A percentile compares a stretch with the other conserved stretches of the same genome.
phyloP scores from a whole-genome alignment of 1,284 basidiomycete species.

The Stygiomarasmius scandens region DNA sequence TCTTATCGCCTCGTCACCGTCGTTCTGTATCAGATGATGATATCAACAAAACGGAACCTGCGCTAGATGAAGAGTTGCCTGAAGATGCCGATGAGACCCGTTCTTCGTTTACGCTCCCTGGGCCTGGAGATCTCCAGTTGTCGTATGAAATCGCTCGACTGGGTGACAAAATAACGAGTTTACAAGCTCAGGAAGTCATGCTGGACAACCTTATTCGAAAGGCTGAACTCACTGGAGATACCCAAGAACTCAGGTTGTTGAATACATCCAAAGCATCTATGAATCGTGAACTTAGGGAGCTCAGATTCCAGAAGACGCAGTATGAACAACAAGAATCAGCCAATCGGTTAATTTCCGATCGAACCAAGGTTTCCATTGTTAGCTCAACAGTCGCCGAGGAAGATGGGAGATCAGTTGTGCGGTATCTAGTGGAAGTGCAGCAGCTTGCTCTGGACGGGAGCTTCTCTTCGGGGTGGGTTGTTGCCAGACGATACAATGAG shows the following conservation, averaged over 20 bases:
- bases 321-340: constrained; percentile 90
- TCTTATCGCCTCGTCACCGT: constrained; percentile 17
- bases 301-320: constrained; percentile 87
- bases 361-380: constrained; percentile 79
- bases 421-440: constrained; percentile 92
- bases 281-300: constrained; percentile 79
- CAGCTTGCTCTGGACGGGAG: constrained; percentile 79
- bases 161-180: constrained; percentile 71
- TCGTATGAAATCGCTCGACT: constrained; percentile 82
- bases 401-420: constrained; percentile 85
- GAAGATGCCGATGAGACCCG: constrained; percentile 48
- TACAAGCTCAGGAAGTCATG: constrained; percentile 81
- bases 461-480: constrained; percentile 85
- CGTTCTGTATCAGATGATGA: constrained; percentile 44
- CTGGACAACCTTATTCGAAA: constrained; percentile 88
- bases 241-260: constrained; percentile 82
- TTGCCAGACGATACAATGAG: constrained; percentile 91
- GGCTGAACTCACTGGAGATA: constrained; percentile 91
- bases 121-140: constrained; percentile 85
- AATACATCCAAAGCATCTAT: constrained; percentile 81
- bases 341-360: constrained; percentile 79
- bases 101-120: constrained; percentile 69
- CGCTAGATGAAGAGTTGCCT: constrained; percentile 46
- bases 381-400: constrained; percentile 79
- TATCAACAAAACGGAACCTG: constrained; percentile 30